Evolutionary conservation across 73 alveolate species (phyloP).

Genomic region (Tetrahymena thermophila): DNA sequence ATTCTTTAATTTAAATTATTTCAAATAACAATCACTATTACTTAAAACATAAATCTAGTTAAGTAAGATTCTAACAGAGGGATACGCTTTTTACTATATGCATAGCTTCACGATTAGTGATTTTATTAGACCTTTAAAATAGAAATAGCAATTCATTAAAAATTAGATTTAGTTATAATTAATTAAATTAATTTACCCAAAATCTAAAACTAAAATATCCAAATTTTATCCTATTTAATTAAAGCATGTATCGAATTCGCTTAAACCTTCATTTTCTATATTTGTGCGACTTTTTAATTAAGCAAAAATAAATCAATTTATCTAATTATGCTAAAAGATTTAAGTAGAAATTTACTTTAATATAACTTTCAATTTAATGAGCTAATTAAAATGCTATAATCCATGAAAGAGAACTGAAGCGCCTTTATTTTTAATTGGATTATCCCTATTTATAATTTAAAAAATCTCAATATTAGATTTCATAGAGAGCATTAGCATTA

Average conservation of each 20-base stretch:
- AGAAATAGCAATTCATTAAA: neutral
- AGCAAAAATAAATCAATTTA: neutral
- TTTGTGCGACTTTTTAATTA: neutral
- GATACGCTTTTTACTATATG: neutral
- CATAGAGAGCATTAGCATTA: neutral
- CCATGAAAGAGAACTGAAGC: neutral
- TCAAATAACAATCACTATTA: neutral
- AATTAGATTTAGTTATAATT: neutral
- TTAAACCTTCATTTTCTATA: neutral
- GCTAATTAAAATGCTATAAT: neutral
- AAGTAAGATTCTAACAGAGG: neutral
- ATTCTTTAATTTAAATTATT: neutral
- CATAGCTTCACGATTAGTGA: neutral
- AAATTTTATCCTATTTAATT: neutral
- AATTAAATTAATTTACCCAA: neutral
- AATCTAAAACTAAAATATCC: neutral
- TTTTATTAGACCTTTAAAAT: neutral
- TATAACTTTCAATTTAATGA: neutral
- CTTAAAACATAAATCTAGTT: neutral
- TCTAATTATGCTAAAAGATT: neutral
- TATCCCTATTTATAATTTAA: neutral
- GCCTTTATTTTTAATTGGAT: neutral
- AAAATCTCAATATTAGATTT: neutral
- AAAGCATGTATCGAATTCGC: neutral
- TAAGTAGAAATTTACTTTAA: neutral